phyloP scores from a whole-genome alignment of 148 eudicot species.

The Amaranthus cruentus region DNA sequence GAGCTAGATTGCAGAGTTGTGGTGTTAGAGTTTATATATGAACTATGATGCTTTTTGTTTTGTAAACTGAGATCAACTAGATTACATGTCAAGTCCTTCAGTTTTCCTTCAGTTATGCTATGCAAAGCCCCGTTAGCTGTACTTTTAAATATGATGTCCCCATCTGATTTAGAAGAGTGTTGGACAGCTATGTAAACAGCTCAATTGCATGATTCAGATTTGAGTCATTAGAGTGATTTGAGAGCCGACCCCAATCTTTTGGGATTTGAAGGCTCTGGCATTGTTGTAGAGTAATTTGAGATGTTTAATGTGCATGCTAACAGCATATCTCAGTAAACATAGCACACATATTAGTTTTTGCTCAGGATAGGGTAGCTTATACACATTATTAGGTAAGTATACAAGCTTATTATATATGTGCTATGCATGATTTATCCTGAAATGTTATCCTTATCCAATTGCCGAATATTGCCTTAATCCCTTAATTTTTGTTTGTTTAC shows the following conservation, averaged over 20 bases:
- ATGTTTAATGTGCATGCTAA: not conserved
- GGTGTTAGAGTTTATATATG: not conserved
- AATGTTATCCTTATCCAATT: not conserved
- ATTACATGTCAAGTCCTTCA: too few species aligned
- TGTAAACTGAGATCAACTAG: not conserved
- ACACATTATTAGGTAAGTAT: not conserved
- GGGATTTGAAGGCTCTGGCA: too few species aligned
- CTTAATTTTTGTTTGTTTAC: slow-evolving; percentile 8
- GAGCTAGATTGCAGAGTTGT: not conserved
- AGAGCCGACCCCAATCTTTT: not conserved
- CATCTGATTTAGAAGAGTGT: not conserved
- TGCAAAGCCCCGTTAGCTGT: not conserved
- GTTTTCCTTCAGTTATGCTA: too few species aligned
- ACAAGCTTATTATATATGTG: not conserved
- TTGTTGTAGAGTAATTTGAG: too few species aligned
- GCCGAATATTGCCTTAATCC: slow-evolving; percentile 5
- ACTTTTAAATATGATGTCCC: not conserved
- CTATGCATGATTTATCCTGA: not conserved
- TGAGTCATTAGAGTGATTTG: not conserved
- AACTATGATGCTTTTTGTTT: not conserved
- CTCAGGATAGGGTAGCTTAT: not conserved
- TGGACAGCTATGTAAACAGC: not conserved
- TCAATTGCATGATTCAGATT: not conserved
- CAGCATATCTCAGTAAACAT: not conserved
- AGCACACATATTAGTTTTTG: not conserved